phyloP scores from a whole-genome alignment of 2,329 filamentous ascomycete genomes.

The Penicillium hesseltinei region DNA sequence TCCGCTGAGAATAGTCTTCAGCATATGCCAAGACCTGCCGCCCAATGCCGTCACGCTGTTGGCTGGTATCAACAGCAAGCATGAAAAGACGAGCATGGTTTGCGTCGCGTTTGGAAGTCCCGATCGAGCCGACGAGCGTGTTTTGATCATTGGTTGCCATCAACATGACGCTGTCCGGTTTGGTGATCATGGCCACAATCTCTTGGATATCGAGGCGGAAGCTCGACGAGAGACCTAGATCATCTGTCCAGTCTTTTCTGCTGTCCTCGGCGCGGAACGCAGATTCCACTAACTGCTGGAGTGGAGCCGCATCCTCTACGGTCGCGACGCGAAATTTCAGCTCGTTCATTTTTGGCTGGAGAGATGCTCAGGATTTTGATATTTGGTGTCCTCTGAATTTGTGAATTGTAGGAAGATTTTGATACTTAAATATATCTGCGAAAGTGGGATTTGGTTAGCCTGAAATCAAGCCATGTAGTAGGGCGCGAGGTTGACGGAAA shows the following conservation, averaged over 20 bases:
- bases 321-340: constrained; percentile 43
- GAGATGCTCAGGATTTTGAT: neutral
- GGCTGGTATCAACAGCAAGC: constrained; percentile 23
- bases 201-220: constrained; percentile 27
- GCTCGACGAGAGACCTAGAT: constrained; percentile 28
- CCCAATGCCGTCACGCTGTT: constrained; percentile 26
- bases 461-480: neutral
- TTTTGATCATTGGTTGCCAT: constrained; percentile 17
- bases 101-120: constrained; percentile 15
- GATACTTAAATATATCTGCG: neutral
- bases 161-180: constrained; percentile 28
- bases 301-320: constrained; percentile 33
- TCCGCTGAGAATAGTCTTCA: constrained; percentile 26
- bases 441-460: neutral
- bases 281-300: constrained; percentile 41
- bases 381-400: too few species aligned
- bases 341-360: constrained; percentile 11
- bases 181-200: constrained; percentile 27
- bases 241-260: constrained; percentile 38
- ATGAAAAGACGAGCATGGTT: constrained; percentile 23
- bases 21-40: constrained; percentile 29
- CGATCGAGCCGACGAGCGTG: constrained; percentile 22
- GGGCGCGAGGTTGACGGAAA: neutral
- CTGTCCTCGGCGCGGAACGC: constrained; percentile 44
- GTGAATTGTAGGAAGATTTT: neutral